Evolutionary conservation across 2,329 filamentous ascomycete species (phyloP).

Genomic region (Myriosclerotinia duriaeana): DNA sequence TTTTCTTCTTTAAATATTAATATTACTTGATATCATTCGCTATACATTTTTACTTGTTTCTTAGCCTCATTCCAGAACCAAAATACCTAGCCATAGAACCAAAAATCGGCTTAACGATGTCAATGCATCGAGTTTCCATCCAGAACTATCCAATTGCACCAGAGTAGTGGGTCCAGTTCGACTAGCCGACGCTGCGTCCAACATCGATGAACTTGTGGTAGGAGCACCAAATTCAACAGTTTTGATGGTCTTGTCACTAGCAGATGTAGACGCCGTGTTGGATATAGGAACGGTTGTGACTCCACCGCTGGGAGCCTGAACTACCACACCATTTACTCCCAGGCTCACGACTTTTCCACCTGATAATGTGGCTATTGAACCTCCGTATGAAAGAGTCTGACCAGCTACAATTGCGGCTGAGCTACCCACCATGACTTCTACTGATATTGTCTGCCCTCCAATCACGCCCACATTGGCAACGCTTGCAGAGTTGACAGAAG

Average conservation of each 20-base stretch:
- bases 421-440: background rate
- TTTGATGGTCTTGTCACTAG: background rate
- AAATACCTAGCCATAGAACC: background rate
- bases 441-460: background rate
- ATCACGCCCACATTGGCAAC: background rate
- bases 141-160: background rate
- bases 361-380: slow-evolving; percentile 25
- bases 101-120: background rate
- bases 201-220: background rate
- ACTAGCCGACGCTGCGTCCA: background rate
- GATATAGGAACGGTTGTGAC: slow-evolving; percentile 18
- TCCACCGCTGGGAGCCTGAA: slow-evolving; percentile 27
- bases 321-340: slow-evolving; percentile 24
- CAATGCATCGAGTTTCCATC: background rate
- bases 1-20: background rate
- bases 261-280: background rate
- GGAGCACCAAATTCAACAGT: background rate
- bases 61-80: too few relatives aligned
- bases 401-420: slow-evolving; percentile 24
- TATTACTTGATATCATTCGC: background rate
- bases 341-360: slow-evolving; percentile 24
- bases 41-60: background rate
- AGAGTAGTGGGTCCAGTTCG: background rate
- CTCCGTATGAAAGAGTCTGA: slow-evolving; percentile 26
- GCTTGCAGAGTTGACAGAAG: too few relatives aligned